Evolutionary conservation across 225 moss, liverwort and hornwort species (phyloP), one percentile per base, ranked within the genome.

Genomic region (Pseudoscleropodium purum): DNA sequence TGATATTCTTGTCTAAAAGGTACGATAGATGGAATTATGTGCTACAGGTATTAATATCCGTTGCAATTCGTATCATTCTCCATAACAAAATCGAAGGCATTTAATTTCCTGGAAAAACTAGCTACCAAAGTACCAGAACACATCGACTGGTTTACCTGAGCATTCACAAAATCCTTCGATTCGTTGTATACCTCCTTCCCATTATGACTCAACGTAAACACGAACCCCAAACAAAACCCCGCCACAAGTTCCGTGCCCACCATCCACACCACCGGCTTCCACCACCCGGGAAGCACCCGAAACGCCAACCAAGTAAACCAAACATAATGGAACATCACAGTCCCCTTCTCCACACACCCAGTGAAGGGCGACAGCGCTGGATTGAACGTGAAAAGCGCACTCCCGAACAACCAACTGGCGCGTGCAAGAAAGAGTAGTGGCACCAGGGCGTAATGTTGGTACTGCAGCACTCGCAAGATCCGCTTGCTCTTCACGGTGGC

Each of bases 111-210:
- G 52, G 52, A 77, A 33, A 77, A 13, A 43, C 30, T 23, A 52
- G 29, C 54, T 7, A n/a, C 27, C 27, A 3, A n/a, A 26, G n/a
- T 37, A n/a, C 7, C 17, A 57, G 18, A 80, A 59, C 61, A 13
- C 4, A 59, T 57, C 43, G 81, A 33, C 15, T 20, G 47, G 47
- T 10, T 68, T 60, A 94, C 93, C 89, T 98, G 97, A 15, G 97
- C 96, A 33, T 92, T 92, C 51, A 96, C 95, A 34, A 97, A 97
- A 43, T 98, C 98, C 87, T 96, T 94, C 1, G 93, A 91, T 47
- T 87, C 92, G 90, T 95, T 98, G 87, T 96, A 96, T 33, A 98
- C 97, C 81, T 98, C 97, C 97, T 95, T 98, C 41, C 98, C 98
- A 63, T 98, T 98, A 87, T 97, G 98, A 59, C 95, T 97, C 10